Conservation (phyloP, 352 stramenopile species). For the Phytophthora pseudosyringae region DNA sequence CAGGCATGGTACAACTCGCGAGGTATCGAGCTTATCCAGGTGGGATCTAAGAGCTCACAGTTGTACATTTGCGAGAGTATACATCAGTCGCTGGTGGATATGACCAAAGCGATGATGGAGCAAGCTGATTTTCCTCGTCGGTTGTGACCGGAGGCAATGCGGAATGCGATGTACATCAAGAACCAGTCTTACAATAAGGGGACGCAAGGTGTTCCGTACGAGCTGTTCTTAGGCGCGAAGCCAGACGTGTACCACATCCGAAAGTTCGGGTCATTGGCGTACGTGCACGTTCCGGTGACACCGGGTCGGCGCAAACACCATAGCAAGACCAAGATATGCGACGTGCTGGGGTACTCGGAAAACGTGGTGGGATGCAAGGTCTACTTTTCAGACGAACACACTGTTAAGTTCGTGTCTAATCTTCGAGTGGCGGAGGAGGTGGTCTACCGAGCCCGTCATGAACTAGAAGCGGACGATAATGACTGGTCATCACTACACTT, state of each 20-base stretch:
- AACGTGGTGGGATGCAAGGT: too few species aligned
- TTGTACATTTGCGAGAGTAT: slow-evolving; percentile 11
- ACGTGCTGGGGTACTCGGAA: too few species aligned
- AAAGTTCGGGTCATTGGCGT: slow-evolving; percentile 18
- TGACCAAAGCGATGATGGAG: slow-evolving; percentile 12
- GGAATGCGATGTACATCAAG: slow-evolving; percentile 19
- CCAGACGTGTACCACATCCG: slow-evolving; percentile 19
- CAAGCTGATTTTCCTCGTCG: slow-evolving; percentile 12
- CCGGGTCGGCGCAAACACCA: too few species aligned
- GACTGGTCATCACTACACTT: too few species aligned
- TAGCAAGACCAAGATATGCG: too few species aligned
- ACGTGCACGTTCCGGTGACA: slow-evolving; percentile 10
- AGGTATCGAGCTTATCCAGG: slow-evolving; percentile 11
- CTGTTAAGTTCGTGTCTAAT: too few species aligned
- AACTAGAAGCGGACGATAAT: too few species aligned
- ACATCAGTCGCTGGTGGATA: slow-evolving; percentile 9
- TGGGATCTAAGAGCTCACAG: slow-evolving; percentile 12
- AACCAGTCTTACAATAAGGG: slow-evolving; percentile 18
- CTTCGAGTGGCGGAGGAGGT: too few species aligned
- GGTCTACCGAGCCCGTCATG: too few species aligned
- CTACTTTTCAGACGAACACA: too few species aligned
- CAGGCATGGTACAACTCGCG: slow-evolving; percentile 3
- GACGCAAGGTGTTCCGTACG: slow-evolving; percentile 12
- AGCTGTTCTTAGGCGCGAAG: slow-evolving; percentile 19
- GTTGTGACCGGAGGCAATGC: too few species aligned